Evolutionary conservation across 192 early-diverging fungal genomes (phyloP).

Genomic region (Coemansia sp.): DNA sequence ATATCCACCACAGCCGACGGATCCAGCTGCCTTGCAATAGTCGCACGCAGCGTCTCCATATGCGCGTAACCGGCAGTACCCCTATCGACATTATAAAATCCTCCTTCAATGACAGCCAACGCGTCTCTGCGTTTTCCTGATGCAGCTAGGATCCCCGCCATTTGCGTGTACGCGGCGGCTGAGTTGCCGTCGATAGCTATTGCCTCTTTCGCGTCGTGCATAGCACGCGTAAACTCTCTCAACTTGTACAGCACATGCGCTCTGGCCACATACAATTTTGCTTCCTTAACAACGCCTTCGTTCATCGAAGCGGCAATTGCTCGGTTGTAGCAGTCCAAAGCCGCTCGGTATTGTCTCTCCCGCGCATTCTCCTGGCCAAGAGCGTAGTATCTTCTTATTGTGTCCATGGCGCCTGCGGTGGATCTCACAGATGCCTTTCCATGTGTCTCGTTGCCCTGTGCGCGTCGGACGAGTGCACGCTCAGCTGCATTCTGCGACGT

Average conservation of each 20-base stretch:
- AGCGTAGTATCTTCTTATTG: conserved; percentile 11
- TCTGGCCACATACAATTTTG: conserved; percentile 31
- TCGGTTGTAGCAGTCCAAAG: conserved; percentile 43
- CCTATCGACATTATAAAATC: background rate
- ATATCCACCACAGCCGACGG: conserved; percentile 5
- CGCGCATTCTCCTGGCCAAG: conserved; percentile 32
- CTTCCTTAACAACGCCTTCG: conserved; percentile 10
- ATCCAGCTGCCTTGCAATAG: conserved; percentile 23
- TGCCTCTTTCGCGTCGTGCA: conserved; percentile 38
- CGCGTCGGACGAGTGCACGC: background rate
- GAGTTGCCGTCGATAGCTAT: conserved; percentile 16
- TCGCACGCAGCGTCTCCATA: conserved; percentile 23
- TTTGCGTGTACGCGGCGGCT: conserved; percentile 12
- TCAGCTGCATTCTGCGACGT: background rate
- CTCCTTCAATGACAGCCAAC: conserved; percentile 18
- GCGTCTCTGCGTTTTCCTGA: conserved; percentile 21
- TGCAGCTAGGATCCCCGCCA: conserved; percentile 30
- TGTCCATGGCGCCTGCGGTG: background rate
- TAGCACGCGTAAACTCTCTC: conserved; percentile 31
- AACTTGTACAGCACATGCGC: conserved; percentile 34
- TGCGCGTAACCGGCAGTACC: conserved; percentile 11
- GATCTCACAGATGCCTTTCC: background rate
- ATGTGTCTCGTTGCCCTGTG: background rate
- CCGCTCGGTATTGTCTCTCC: conserved; percentile 26
- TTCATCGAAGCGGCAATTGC: conserved; percentile 30